phyloP scores from a whole-genome alignment of 768 basidiomycete species.

The Zangia roseola region DNA sequence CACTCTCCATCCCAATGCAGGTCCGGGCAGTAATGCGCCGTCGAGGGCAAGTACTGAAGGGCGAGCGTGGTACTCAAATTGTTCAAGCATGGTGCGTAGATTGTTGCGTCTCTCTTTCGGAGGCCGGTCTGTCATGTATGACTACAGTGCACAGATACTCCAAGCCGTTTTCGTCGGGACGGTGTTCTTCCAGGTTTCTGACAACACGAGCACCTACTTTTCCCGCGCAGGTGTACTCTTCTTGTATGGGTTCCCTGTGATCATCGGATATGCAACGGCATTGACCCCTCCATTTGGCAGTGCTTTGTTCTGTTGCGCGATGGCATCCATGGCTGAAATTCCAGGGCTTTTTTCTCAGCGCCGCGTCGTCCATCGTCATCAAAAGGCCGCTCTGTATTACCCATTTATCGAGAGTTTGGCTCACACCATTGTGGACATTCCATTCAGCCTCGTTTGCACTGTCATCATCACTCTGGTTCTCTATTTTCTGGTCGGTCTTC shows the following conservation, averaged over 20 bases:
- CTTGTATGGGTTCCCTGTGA: conserved; percentile 46
- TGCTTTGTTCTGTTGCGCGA: conserved; percentile 48
- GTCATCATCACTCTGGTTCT: conserved; percentile 7
- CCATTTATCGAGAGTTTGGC: conserved; percentile 47
- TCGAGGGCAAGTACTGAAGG: conserved; percentile 44
- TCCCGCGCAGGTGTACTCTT: conserved; percentile 78
- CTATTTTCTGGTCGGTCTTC: conserved; percentile 22
- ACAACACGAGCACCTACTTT: conserved; percentile 31
- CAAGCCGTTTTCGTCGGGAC: conserved; percentile 28
- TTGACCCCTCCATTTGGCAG: conserved; percentile 30
- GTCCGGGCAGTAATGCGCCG: conserved; percentile 43
- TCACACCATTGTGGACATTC: conserved; percentile 44
- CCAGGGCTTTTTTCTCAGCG: conserved; percentile 45
- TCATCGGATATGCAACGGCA: neutral
- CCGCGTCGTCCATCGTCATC: conserved; percentile 41
- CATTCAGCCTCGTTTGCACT: conserved; percentile 33
- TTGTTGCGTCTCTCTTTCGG: conserved; percentile 13
- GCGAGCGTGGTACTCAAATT: conserved; percentile 37
- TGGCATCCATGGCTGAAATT: conserved; percentile 54
- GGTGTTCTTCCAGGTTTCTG: conserved; percentile 41
- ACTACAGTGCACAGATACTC: conserved; percentile 35
- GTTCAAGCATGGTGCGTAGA: conserved; percentile 34
- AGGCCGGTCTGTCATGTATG: neutral
- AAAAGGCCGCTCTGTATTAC: conserved; percentile 46
- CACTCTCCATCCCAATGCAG: conserved; percentile 45